Evolutionary conservation across 768 basidiomycete genomes (phyloP), one percentile per base, ranked within the genome.

Genomic region (Kwoniella europaea): DNA sequence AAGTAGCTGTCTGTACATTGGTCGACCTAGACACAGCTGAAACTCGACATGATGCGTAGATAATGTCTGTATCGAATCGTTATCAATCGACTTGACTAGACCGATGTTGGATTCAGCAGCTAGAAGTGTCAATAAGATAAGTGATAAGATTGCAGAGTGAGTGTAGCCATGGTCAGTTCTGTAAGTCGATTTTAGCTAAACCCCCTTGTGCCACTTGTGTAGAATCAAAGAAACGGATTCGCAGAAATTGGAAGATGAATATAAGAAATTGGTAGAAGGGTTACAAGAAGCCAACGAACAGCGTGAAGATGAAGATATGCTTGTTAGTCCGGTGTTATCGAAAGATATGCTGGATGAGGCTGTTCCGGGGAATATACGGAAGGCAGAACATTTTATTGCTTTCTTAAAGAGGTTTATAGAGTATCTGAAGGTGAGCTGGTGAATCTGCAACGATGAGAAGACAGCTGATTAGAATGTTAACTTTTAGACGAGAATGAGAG

Each of bases 391-490:
- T 85, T 99, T 99, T 77, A 93, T 98, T 16, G 96, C 97, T 0
- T 99, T 99, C 85, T 85, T 99, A 71, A 98, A 96, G 84, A 90
- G 97, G 64, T 97, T 99, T 79, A 94, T 99, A 27, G 97, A 99
- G 85, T 99, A 99, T 84, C 88, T 99, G 63, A 99, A 98, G 88
- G 96, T 94, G 46, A 65, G 63, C 42, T 35, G 50, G 27, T 12
- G 41, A 6, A 10, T 43, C 7, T 16, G 29, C 20, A 43, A 4
- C 22, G 20, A 15, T 29, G 7, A 12, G 15, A 42, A 18, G 24
- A 18, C 46, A 67, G 56, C 56, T 67, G 57, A 72, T 43, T 16
- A 15, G 20, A 29, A 22, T 22, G 13, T 24, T 52, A 68, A 12
- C 18, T 9, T 55, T 15, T 76, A 98, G 95, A 98, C 96, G 18